Evolutionary conservation across 306 rosid genomes (phyloP).

Genomic region (Glycine tomentella): DNA sequence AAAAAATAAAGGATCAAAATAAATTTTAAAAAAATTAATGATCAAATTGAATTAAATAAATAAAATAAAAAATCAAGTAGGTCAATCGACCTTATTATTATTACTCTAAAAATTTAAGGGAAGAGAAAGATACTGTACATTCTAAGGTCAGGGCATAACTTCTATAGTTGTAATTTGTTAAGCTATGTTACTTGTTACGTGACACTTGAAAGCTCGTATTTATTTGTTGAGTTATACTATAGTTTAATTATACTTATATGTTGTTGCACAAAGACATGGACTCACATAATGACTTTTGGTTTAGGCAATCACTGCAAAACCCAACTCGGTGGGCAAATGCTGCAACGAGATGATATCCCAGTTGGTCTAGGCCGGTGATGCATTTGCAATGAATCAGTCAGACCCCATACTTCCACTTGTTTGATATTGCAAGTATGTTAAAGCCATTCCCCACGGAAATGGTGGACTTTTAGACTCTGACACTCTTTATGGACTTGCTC

Average conservation of each 20-base stretch:
- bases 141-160: background rate
- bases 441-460: slow-evolving; percentile 85
- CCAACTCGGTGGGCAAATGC: slow-evolving; percentile 96
- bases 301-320: slow-evolving; percentile 84
- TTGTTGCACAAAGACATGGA: background rate
- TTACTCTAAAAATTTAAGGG: too few species aligned
- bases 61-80: too few species aligned
- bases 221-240: background rate
- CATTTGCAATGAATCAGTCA: slow-evolving; percentile 73
- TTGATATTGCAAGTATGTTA: slow-evolving; percentile 70
- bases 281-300: background rate
- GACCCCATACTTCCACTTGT: slow-evolving; percentile 56
- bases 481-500: slow-evolving; percentile 89
- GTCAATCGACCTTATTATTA: too few species aligned
- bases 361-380: slow-evolving; percentile 84
- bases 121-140: too few species aligned
- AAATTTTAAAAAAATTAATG: too few species aligned
- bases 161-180: too few species aligned
- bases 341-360: slow-evolving; percentile 90
- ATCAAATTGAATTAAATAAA: too few species aligned
- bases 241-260: too few species aligned
- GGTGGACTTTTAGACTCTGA: slow-evolving; percentile 91
- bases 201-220: background rate
- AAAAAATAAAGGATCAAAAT: too few species aligned
- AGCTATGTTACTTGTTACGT: background rate